Percentiles rank a stretch among this genome's conserved stretches.
Conservation (phyloP, 2,329 filamentous ascomycete species). For the Ceratocystis lukuohia region DNA sequence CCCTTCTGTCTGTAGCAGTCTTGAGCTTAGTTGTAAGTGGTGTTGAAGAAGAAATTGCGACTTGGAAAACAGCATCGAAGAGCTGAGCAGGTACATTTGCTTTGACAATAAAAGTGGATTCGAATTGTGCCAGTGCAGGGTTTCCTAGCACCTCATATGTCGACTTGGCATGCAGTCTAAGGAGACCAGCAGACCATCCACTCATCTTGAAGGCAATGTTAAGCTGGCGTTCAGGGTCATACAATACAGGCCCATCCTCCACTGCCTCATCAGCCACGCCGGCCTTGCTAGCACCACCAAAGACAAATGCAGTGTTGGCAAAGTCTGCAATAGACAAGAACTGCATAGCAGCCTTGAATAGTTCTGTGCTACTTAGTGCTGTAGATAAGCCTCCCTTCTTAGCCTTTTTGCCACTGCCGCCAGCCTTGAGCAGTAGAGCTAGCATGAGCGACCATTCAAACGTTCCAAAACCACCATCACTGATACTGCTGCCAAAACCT, state of each 20-base stretch:
- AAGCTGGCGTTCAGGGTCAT: constrained; percentile 58
- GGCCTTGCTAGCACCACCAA: constrained; percentile 29
- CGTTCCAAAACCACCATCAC: constrained; percentile 73
- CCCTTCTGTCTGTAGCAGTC: constrained; percentile 26
- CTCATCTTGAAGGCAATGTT: constrained; percentile 90
- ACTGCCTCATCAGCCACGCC: constrained; percentile 27
- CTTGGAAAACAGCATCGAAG: constrained; percentile 37
- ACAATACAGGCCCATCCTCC: constrained; percentile 53
- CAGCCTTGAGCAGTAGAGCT: constrained; percentile 67
- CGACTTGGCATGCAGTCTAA: constrained; percentile 60
- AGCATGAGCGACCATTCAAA: constrained; percentile 82
- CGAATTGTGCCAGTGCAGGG: constrained; percentile 64
- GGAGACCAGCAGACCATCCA: constrained; percentile 60
- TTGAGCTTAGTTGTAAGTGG: constrained; percentile 25
- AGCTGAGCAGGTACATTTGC: constrained; percentile 40
- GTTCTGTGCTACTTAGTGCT: constrained; percentile 77
- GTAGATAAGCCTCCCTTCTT: constrained; percentile 48
- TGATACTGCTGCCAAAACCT: constrained; percentile 58
- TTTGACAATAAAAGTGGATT: constrained; percentile 64
- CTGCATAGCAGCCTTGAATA: constrained; percentile 91
- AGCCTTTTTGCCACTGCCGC: constrained; percentile 41
- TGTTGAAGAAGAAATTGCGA: constrained; percentile 24
- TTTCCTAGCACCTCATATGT: constrained; percentile 66
- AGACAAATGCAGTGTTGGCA: constrained; percentile 47
- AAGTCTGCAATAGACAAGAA: constrained; percentile 67